phyloP scores from a whole-genome alignment of 306 rosid genomes.

The Casuarina cunninghamiana region DNA sequence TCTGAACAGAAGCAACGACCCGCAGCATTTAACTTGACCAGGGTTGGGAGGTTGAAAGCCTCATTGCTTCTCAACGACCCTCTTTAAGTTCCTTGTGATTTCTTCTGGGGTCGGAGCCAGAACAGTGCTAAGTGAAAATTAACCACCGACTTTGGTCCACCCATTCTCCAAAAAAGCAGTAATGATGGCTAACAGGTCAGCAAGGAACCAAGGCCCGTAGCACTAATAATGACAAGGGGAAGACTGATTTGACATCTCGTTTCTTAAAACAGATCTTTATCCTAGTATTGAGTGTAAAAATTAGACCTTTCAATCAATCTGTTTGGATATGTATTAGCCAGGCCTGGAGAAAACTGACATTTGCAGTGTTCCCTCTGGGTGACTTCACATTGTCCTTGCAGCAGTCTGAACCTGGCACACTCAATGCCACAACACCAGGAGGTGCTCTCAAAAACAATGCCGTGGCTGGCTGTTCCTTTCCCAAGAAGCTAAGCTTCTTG shows the following conservation, averaged over 20 bases:
- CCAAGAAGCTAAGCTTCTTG: conserved; percentile 9
- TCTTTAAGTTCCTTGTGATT: too few relatives aligned
- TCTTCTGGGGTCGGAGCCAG: too few relatives aligned
- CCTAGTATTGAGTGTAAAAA: conserved; percentile 41
- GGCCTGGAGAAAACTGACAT: conserved; percentile 35
- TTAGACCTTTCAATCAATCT: conserved; percentile 15
- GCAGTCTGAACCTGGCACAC: conserved; percentile 15
- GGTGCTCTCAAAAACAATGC: not conserved
- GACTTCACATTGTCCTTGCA: conserved; percentile 30
- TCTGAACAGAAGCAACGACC: conserved; percentile 42
- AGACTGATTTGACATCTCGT: conserved; percentile 38
- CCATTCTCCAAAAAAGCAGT: not conserved
- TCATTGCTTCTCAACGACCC: conserved; percentile 41
- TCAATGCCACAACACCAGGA: conserved; percentile 23
- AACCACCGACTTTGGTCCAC: not conserved
- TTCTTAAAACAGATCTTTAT: conserved; percentile 19
- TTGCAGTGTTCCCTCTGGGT: conserved; percentile 18
- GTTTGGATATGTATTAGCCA: conserved; percentile 1
- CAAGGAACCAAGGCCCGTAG: not conserved
- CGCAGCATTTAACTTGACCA: conserved; percentile 33
- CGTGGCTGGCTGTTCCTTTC: too few relatives aligned
- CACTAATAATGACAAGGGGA: conserved; percentile 21
- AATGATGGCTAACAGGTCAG: not conserved
- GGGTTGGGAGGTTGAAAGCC: conserved; percentile 30
- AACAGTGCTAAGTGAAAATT: too few relatives aligned